Conservation (phyloP, 192 early-diverging fungal genomes). For the Podila verticillata region DNA sequence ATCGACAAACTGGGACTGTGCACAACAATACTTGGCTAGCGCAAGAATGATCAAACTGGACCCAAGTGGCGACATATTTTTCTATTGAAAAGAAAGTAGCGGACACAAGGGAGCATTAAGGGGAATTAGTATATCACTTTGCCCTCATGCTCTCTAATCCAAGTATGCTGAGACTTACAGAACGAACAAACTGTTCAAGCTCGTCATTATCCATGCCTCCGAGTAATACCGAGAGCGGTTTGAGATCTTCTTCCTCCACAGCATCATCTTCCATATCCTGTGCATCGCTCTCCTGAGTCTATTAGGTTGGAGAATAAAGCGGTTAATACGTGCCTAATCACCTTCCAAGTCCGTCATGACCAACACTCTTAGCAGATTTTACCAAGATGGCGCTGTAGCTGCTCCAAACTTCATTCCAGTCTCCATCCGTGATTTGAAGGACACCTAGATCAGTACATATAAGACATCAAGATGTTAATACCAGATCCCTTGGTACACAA, state of each 20-base stretch:
- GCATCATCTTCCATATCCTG: background rate
- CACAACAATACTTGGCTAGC: constrained; percentile 8
- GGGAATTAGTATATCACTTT: background rate
- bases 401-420: constrained; percentile 33
- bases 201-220: background rate
- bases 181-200: background rate
- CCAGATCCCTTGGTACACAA: background rate
- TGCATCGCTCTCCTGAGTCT: background rate
- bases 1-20: constrained; percentile 3
- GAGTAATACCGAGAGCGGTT: background rate
- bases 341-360: background rate
- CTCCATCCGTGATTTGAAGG: constrained; percentile 6
- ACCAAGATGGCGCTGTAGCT: constrained; percentile 41
- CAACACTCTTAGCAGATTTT: background rate
- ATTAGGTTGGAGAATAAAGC: background rate
- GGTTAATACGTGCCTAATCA: background rate
- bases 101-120: background rate
- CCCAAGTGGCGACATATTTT: constrained; percentile 14
- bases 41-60: constrained; percentile 18
- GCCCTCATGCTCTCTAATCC: background rate
- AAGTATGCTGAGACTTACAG: background rate
- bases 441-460: constrained; percentile 11
- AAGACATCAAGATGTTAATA: background rate
- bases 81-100: constrained; percentile 1
- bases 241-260: background rate